Evolutionary conservation across 495 filamentous ascomycete species (phyloP).

Genomic region (Peziza echinospora): DNA sequence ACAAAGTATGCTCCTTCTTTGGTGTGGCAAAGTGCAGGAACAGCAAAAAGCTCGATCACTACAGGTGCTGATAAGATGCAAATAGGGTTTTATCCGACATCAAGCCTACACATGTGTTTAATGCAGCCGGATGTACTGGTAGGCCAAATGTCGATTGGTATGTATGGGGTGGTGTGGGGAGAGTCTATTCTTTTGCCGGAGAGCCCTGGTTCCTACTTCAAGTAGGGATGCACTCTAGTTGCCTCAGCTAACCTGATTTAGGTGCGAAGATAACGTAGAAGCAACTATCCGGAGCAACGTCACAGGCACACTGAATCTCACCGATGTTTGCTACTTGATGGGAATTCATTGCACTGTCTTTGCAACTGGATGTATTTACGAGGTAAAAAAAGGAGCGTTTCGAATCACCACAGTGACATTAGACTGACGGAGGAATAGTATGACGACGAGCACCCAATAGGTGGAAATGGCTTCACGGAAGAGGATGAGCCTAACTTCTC

Average conservation of each 20-base stretch:
- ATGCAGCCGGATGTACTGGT: conserved; percentile 43
- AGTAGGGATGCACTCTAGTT: background rate
- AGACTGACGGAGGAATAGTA: conserved; percentile 17
- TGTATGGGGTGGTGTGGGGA: too few species aligned
- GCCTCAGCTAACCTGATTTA: too few species aligned
- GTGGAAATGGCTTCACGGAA: conserved; percentile 36
- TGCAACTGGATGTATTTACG: conserved; percentile 43
- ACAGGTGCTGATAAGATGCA: too few species aligned
- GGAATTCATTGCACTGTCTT: conserved; percentile 41
- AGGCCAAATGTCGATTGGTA: conserved; percentile 45
- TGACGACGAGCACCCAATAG: conserved; percentile 34
- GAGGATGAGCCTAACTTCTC: conserved; percentile 41
- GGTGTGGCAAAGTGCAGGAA: too few species aligned
- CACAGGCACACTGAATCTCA: conserved; percentile 38
- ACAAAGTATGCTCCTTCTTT: conserved; percentile 14
- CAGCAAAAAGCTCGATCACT: too few species aligned
- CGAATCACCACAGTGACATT: background rate
- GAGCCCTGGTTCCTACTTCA: too few species aligned
- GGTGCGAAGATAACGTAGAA: conserved; percentile 42
- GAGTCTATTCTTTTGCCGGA: too few species aligned
- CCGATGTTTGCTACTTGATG: conserved; percentile 34
- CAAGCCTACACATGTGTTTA: conserved; percentile 41
- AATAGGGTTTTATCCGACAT: too few species aligned
- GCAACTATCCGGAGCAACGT: conserved; percentile 42
- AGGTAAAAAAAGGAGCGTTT: conserved; percentile 5